Base-by-base conservation (phyloP, 2,329 filamentous ascomycete genomes). In the Penicillium sp. region DNA sequence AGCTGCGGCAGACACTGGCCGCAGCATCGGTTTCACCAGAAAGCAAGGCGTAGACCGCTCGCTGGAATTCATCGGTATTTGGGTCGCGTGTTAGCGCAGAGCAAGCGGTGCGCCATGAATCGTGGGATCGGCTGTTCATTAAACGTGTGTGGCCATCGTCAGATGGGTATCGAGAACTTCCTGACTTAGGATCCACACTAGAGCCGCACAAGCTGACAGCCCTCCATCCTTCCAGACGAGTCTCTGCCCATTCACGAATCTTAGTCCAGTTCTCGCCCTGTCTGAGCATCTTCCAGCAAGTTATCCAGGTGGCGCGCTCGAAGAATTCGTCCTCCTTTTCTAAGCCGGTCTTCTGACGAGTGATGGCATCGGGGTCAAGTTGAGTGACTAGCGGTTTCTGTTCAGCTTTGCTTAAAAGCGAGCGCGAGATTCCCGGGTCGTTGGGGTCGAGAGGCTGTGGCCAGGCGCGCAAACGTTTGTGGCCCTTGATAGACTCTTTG, bases 241-340 rank as follows among this genome's bases (percentile, higher is more conserved):
- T 89, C 47, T 88, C 80, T 68, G 92, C 96, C 91, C 92, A 97
- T 49, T 93, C 89, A 54, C 86, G 85, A 61, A 97, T 89, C 38
- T 89, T 84, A 9, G 83, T 77, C 77, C 89, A 85, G 60, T 82
- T 86, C 64, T 86, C 87, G n/a, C 94, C 94, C 45, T 92, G 86
- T 49, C 93, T 87, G 52, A 99, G 81, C 80, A 96, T 90, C 73
- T 96, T 91, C 79, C 92, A 97, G 75, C 91, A 94, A n/a, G 90
- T 89, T 60, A 93, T 83, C 93, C 94, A 97, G 47, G 96, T 90
- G 3, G 92, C 89, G 53, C 89, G 86, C 77, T 99, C 94, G 61
- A 93, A 94, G 68, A 88, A 93, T 63, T 91, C 87, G 70, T 99
- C 94, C 67, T 93, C 86, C 25, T 87, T 84, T 70, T 96, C 89